Evolutionary conservation across 176 grass and related monocot genomes (phyloP).

Genomic region (Avena sativa): DNA sequence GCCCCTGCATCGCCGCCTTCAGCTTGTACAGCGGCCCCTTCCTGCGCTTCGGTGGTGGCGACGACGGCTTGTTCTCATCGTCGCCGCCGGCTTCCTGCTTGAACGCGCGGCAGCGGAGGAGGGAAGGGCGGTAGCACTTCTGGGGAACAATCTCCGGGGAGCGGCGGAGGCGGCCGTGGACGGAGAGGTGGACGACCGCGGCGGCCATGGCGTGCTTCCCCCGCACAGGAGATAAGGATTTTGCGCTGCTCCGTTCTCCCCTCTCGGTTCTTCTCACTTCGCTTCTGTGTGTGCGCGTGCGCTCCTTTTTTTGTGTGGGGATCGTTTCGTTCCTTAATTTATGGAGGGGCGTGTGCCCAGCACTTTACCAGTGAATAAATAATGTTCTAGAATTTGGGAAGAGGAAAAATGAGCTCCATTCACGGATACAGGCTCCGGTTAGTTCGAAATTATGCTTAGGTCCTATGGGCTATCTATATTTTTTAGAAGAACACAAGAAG

Average conservation of each 20-base stretch:
- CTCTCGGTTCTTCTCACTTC: background rate
- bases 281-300: background rate
- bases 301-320: constrained; percentile 23
- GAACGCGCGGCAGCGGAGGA: constrained; percentile 60
- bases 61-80: constrained; percentile 32
- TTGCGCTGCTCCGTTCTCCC: background rate
- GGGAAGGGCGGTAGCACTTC: constrained; percentile 38
- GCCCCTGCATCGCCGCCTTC: constrained; percentile 72
- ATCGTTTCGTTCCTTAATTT: constrained; percentile 21
- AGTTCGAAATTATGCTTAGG: background rate
- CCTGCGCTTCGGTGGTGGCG: constrained; percentile 44
- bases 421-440: fast-evolving
- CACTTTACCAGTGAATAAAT: constrained; percentile 34
- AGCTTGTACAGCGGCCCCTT: constrained; percentile 88
- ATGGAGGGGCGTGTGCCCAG: constrained; percentile 47
- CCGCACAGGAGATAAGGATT: constrained; percentile 44
- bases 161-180: constrained; percentile 39
- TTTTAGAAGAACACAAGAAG: no score
- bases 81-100: constrained; percentile 51
- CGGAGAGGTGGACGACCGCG: constrained; percentile 58
- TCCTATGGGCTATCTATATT: background rate
- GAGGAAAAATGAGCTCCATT: background rate
- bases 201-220: constrained; percentile 54
- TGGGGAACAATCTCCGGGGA: constrained; percentile 20
- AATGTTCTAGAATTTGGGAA: background rate